Conservation (phyloP, 106 monocot genomes). For the Dioscorea alata region DNA sequence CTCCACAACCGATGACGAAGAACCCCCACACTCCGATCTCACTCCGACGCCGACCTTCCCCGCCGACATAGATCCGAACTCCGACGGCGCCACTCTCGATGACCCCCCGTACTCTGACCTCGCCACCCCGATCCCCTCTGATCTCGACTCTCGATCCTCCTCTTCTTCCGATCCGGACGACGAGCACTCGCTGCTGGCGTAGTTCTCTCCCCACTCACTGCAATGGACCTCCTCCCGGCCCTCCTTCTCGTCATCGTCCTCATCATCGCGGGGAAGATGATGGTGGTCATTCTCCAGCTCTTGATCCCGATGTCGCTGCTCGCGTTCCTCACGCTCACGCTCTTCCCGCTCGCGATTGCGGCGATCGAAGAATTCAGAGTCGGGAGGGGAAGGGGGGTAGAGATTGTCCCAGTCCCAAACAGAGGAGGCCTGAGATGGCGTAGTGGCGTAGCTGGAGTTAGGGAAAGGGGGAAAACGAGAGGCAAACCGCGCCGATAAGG, state of each 20-base stretch:
- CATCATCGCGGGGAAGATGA: slow-evolving; percentile 16
- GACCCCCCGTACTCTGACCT: slow-evolving; percentile 42
- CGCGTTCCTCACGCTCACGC: slow-evolving; percentile 7
- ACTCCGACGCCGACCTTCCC: slow-evolving; percentile 9
- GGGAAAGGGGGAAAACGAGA: neutral
- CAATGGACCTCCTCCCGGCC: slow-evolving; percentile 33
- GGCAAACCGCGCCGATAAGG: no score
- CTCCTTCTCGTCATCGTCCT: slow-evolving; percentile 18
- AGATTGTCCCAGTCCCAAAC: slow-evolving; percentile 95
- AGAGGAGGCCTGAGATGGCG: slow-evolving; percentile 82
- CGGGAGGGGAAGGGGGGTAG: slow-evolving; percentile 91
- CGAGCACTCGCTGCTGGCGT: slow-evolving; percentile 36
- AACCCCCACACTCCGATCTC: slow-evolving; percentile 17
- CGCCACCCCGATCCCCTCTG: slow-evolving; percentile 23
- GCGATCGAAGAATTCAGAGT: slow-evolving; percentile 81
- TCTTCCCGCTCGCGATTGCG: slow-evolving; percentile 30
- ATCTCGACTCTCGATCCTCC: slow-evolving; percentile 36
- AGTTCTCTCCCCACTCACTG: slow-evolving; percentile 40
- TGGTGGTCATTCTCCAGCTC: slow-evolving; percentile 4
- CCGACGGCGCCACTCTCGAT: slow-evolving; percentile 27
- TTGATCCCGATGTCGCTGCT: neutral
- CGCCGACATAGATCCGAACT: slow-evolving; percentile 25
- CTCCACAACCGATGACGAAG: slow-evolving; percentile 7
- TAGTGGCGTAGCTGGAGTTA: slow-evolving; percentile 24
- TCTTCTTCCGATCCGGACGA: slow-evolving; percentile 31